Percentiles rank a stretch among this genome's conserved stretches.
Conservation (phyloP, 768 basidiomycete species). For the Favolaschia claudopus region DNA sequence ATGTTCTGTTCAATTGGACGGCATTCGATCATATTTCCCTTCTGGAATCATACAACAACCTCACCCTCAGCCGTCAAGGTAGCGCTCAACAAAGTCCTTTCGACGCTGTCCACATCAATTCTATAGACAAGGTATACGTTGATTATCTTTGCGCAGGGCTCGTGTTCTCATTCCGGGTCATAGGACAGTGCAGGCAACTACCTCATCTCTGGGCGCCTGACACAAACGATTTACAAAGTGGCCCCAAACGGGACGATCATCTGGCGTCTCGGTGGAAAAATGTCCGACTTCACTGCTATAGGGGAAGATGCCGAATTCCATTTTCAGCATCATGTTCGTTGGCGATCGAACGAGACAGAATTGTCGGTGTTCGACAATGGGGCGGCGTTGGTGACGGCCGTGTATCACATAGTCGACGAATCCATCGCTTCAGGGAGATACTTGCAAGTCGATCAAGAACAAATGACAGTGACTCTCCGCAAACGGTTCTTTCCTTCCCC, state of each 20-base stretch:
- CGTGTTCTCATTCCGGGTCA: background rate
- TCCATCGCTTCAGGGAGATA: slow-evolving; percentile 14
- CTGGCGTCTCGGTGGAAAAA: slow-evolving; percentile 29
- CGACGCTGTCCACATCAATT: slow-evolving; percentile 20
- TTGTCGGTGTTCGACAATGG: slow-evolving; percentile 21
- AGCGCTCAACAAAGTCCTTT: background rate
- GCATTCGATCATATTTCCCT: slow-evolving; percentile 16
- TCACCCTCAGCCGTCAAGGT: background rate
- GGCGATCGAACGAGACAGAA: slow-evolving; percentile 12
- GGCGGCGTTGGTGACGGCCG: slow-evolving; percentile 12
- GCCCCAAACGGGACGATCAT: slow-evolving; percentile 24
- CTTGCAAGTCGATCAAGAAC: slow-evolving; percentile 8
- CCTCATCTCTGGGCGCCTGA: slow-evolving; percentile 27
- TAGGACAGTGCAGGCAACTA: slow-evolving; percentile 26
- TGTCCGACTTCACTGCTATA: slow-evolving; percentile 17
- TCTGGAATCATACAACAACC: slow-evolving; percentile 13
- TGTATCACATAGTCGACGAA: background rate
- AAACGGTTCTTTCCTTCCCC: slow-evolving; percentile 11
- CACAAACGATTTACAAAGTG: slow-evolving; percentile 25
- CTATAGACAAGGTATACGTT: slow-evolving; percentile 15
- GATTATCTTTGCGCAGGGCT: background rate
- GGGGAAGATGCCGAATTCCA: slow-evolving; percentile 19
- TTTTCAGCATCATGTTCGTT: slow-evolving; percentile 31
- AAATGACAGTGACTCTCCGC: slow-evolving; percentile 12
- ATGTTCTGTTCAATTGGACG: slow-evolving; percentile 18